Conservation (phyloP, 306 rosid genomes). For the Lablab purpureus region DNA sequence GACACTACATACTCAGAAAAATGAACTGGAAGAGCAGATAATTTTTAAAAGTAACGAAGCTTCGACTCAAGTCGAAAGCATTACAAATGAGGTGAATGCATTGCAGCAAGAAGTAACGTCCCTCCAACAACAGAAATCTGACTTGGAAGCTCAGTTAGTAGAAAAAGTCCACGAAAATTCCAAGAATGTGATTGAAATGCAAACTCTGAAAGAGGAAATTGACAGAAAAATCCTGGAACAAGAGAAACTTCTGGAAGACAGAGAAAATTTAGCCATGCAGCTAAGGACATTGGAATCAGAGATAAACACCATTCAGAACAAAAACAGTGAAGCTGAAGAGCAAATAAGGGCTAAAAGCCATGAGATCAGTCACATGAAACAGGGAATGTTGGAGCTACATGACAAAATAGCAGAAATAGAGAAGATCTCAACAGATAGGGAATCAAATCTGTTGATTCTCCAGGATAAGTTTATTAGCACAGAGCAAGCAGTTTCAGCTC, state of each 20-base stretch:
- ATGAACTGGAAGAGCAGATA: slow-evolving; percentile 67
- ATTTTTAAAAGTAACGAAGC: slow-evolving; percentile 63
- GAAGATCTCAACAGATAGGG: slow-evolving; percentile 51
- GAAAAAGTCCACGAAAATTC: slow-evolving; percentile 60
- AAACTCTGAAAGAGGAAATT: slow-evolving; percentile 69
- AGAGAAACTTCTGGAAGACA: slow-evolving; percentile 61
- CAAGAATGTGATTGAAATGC: slow-evolving; percentile 58
- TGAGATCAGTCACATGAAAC: slow-evolving; percentile 54
- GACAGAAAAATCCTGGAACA: slow-evolving; percentile 57
- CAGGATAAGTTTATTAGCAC: slow-evolving; percentile 42
- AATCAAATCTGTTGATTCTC: slow-evolving; percentile 43
- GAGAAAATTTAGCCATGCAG: slow-evolving; percentile 54
- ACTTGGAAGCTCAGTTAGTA: slow-evolving; percentile 66
- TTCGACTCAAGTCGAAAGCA: slow-evolving; percentile 55
- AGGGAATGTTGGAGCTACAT: slow-evolving; percentile 51
- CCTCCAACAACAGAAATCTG: slow-evolving; percentile 57
- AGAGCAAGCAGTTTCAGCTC: slow-evolving; percentile 47
- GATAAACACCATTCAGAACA: slow-evolving; percentile 41
- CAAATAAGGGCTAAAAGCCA: slow-evolving; percentile 43
- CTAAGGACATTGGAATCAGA: slow-evolving; percentile 60
- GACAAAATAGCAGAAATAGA: slow-evolving; percentile 47
- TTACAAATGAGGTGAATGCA: slow-evolving; percentile 59
- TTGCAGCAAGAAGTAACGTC: slow-evolving; percentile 70
- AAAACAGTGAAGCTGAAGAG: slow-evolving; percentile 39
- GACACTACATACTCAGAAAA: slow-evolving; percentile 57